Evolutionary conservation across 495 filamentous ascomycete species (phyloP), one percentile per base, ranked within the genome.

Genomic region (Neurospora terricola): DNA sequence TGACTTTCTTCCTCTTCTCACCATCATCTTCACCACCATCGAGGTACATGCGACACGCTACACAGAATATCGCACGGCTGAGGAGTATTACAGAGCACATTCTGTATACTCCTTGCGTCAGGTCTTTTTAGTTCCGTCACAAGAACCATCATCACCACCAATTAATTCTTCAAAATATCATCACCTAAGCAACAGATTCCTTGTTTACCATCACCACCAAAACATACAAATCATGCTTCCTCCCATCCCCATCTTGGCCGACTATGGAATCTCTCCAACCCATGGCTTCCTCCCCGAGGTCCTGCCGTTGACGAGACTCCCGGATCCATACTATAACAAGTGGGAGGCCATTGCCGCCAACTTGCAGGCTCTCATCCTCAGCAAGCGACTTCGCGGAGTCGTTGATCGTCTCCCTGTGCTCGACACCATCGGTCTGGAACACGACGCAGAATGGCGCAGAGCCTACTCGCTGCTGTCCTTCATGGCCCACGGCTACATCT

Each of bases 401-500:
- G 86, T 98, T 62, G 91, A 97, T 73, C 84, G 84, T 38, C 88
- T 98, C 71, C 93, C 96, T 4, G 82, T 96, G 54, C 88, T 98
- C 72, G 92, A 91, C 68, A 96, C 93, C 70, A 86, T 88, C 75
- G 88, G 91, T 81, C 87, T 99, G 77, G 87, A 89, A 78, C 87
- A 90, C 73, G 93, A 94, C 79, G 86, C 90, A 73, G 94, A 99
- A 86, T 97, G 94, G 95, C 88, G 93, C 78, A 87, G 95, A 77
- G 95, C 94, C 70, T 98, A 97, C 82, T 89, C 91, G 70, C 85
- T 97, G 43, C 87, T 98, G 71, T 91, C 88, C 23, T 97, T 97
- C 80, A 91, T 98, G 76, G 85, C 94, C 36, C 95, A 98, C 83
- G 91, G 90, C 73, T 98, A 97, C 83, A 93, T 98, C 77, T 99